Conservation (phyloP, 2,329 filamentous ascomycete genomes). For the Davidsoniella eucalypti region DNA sequence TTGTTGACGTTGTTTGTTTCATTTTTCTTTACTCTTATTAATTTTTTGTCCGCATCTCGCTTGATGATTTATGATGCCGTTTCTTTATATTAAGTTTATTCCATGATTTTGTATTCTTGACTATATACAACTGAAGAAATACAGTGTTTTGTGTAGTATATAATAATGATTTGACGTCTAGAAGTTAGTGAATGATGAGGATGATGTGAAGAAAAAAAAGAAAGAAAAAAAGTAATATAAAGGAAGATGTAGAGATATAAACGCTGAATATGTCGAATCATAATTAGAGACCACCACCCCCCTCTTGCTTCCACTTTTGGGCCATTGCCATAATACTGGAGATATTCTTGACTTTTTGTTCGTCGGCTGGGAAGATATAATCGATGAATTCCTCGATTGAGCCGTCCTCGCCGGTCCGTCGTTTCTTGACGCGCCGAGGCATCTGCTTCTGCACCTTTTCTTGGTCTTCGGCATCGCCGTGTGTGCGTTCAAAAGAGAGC, state of each 20-base stretch:
- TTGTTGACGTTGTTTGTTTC: conserved; percentile 3
- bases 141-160: too few relatives aligned
- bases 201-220: background rate
- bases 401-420: conserved; percentile 80
- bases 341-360: conserved; percentile 68
- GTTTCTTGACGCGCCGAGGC: conserved; percentile 84
- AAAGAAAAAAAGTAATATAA: background rate
- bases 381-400: conserved; percentile 94
- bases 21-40: conserved; percentile 1
- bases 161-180: background rate
- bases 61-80: background rate
- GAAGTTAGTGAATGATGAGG: background rate
- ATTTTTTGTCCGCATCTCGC: background rate
- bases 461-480: conserved; percentile 59
- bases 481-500: conserved; percentile 78
- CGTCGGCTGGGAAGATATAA: conserved; percentile 92
- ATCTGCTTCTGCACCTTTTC: conserved; percentile 82
- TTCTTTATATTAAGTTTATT: too few relatives aligned
- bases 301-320: conserved; percentile 67
- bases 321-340: conserved; percentile 74
- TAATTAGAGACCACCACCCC: conserved; percentile 13
- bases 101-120: too few relatives aligned
- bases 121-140: too few relatives aligned
- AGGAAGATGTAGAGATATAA: background rate
- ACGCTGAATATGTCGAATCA: background rate